phyloP scores from a whole-genome alignment of 768 basidiomycete genomes.

The Antrodiella citrinella region DNA sequence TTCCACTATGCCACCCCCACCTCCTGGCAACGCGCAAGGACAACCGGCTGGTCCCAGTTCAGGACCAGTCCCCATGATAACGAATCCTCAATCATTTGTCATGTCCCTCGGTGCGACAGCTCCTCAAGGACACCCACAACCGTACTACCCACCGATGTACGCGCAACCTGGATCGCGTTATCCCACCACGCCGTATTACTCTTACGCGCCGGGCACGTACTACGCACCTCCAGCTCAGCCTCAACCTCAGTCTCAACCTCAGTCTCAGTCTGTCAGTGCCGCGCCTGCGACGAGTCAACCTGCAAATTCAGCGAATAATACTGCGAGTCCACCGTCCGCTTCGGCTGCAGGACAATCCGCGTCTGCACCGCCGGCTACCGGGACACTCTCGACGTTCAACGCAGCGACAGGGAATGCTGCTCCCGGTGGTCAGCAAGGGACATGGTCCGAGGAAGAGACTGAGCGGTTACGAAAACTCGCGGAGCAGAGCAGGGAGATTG shows the following conservation, averaged over 20 bases:
- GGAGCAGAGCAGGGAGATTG: conserved; percentile 49
- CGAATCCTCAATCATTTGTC: conserved; percentile 66
- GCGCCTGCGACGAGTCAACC: conserved; percentile 14
- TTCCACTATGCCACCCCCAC: conserved; percentile 19
- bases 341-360: conserved; percentile 7
- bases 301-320: conserved; percentile 1
- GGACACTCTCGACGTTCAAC: conserved; percentile 17
- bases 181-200: conserved; percentile 58
- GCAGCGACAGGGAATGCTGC: conserved; percentile 19
- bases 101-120: conserved; percentile 46
- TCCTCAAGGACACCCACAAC: conserved; percentile 30
- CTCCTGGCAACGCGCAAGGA: conserved; percentile 25
- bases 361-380: conserved; percentile 6
- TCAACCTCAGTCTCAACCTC: conserved; percentile 9
- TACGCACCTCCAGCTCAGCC: conserved; percentile 12
- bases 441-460: conserved; percentile 75
- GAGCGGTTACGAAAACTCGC: conserved; percentile 60
- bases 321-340: neutral
- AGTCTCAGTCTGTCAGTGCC: conserved; percentile 9
- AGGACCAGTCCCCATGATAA: conserved; percentile 37
- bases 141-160: conserved; percentile 33
- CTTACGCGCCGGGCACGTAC: conserved; percentile 27
- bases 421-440: conserved; percentile 48
- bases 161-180: conserved; percentile 34
- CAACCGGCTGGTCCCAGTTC: conserved; percentile 21